Evolutionary conservation across 2,329 filamentous ascomycete species (phyloP), one percentile per base, ranked within the genome.

Genomic region (Penicillium capsulatum): DNA sequence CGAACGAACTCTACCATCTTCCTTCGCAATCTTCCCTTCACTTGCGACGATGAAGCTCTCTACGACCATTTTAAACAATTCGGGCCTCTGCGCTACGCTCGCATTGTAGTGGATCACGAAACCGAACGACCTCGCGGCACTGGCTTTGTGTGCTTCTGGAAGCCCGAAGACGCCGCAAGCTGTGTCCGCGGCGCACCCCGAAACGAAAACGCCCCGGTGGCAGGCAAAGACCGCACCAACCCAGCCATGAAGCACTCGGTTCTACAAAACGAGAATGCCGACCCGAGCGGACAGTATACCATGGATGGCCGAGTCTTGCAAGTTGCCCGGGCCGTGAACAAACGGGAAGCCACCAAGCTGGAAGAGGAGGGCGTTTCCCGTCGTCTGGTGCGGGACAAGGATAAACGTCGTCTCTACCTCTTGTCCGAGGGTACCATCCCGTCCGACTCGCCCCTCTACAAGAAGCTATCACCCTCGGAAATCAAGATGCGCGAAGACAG

Each of bases 1-100:
- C 61, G 66, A 35, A 86, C 87, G 55, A 80, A 79, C 2, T 80
- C 80, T 24, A 96, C 90, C 0, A 67, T 97, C 10, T 98, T 98
- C 68, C 77, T 98, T 54, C 87, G 92, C 51, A 98, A 98, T 60
- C 72, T 98, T 9, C 91, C 94, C 1, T 98, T 94, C 65, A 89
- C 84, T 2, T 82, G 81, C 30, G 85, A 84, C 13, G 90, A 98
- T 55, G 83, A 89, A 36, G 76, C 80, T 34, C 77, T 98, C 31
- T 84, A 90, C 59, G 75, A 82, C 35, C 91, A 96, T 62, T 98
- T 98, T 59, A 72, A 73, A n/a, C 75, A 83, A 55, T 97, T 98
- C 57, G 94, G 92, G 17, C 77, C 76, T n/a, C 73, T 96, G 27
- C 80, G 90, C 26, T 98, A 97, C 62, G 92, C 91, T 4, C 79